Conservation (phyloP, 169 alveolate genomes). For the Eimeria mitis region DNA sequence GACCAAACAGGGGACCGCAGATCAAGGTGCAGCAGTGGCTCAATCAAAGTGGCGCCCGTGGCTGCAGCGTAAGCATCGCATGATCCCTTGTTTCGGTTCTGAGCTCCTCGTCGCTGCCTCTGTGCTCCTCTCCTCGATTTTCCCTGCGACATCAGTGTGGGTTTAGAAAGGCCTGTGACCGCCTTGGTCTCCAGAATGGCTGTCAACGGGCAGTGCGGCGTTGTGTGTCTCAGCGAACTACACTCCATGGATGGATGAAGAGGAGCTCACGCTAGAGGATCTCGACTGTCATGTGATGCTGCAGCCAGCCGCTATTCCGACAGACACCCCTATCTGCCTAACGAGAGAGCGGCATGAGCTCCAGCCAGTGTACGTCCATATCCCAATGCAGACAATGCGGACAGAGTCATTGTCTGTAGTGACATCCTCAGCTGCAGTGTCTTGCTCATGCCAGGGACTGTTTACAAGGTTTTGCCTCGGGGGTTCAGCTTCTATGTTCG, state of each 20-base stretch:
- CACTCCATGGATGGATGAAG: constrained; percentile 72
- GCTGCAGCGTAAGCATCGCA: constrained; percentile 41
- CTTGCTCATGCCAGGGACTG: not conserved
- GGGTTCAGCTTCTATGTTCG: not conserved
- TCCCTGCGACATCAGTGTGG: not conserved
- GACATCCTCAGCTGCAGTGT: not conserved
- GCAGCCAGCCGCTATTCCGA: constrained; percentile 70
- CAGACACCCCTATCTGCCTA: constrained; percentile 50
- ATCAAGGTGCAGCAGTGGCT: not conserved
- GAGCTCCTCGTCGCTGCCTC: not conserved
- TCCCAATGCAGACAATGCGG: not conserved
- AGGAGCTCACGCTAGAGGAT: constrained; percentile 72
- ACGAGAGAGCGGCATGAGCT: constrained; percentile 59
- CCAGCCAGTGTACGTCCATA: constrained; percentile 62
- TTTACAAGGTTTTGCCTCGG: not conserved
- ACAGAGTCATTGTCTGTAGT: not conserved
- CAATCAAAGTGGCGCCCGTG: constrained; percentile 39
- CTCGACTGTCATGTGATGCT: constrained; percentile 43
- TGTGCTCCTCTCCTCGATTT: not conserved
- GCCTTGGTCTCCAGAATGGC: not conserved
- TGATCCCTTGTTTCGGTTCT: not conserved
- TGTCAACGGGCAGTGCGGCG: not conserved
- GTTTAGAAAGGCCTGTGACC: not conserved
- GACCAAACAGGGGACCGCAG: too few relatives aligned
- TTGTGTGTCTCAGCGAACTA: constrained; percentile 59